These are phyloP conservation scores for Leishmania lainsoni DNA, from an alignment of 208 protist species.

Conservation along the genomic window DNA sequence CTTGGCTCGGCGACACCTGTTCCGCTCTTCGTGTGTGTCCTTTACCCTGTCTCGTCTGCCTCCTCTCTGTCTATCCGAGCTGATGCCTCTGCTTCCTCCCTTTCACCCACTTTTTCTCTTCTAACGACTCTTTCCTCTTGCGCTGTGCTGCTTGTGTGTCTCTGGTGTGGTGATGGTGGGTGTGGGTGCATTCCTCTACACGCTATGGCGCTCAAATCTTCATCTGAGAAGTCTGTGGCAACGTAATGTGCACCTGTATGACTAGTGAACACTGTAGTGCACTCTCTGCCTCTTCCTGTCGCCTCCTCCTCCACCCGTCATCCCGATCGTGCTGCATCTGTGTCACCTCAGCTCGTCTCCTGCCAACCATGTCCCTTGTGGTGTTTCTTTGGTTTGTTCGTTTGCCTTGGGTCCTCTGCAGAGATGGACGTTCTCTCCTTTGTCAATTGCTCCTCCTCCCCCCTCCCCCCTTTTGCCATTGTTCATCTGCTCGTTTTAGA, in stretches of 20 bases:
- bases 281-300: no score
- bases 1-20: no score
- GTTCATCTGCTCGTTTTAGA: background rate
- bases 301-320: background rate
- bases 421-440: background rate
- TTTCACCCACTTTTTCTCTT: no score
- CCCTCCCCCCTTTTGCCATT: background rate
- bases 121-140: background rate
- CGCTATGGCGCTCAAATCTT: background rate
- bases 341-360: background rate
- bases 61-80: no score
- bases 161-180: background rate
- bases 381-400: background rate
- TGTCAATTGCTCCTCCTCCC: background rate
- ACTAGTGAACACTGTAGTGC: background rate
- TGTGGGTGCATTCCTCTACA: background rate
- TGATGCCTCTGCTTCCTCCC: no score
- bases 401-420: background rate
- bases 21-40: no score
- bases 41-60: no score
- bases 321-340: background rate
- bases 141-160: background rate
- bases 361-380: background rate
- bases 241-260: background rate
- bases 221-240: background rate